phyloP scores from a whole-genome alignment of 257 asterid genomes.

The Nicotiana benthamiana region DNA sequence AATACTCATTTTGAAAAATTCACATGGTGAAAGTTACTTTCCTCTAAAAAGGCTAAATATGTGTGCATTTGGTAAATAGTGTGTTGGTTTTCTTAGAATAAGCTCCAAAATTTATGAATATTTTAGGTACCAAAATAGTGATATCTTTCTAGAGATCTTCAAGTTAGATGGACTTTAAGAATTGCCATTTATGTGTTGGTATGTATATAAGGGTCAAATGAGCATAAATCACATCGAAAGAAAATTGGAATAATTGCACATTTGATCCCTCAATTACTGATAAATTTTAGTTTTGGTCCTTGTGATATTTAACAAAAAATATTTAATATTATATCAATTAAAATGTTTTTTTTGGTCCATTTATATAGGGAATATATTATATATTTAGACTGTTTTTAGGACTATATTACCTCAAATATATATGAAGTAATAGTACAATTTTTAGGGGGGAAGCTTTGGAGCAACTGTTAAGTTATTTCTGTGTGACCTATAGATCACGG shows the following conservation, averaged over 20 bases:
- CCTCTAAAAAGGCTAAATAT: slow-evolving; percentile 14
- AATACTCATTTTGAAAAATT: slow-evolving; percentile 30
- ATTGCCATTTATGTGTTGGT: slow-evolving; percentile 6
- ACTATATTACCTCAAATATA: no score
- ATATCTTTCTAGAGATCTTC: not conserved
- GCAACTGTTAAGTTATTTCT: no score
- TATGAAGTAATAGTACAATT: no score
- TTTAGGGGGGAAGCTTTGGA: no score
- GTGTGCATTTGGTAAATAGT: not conserved
- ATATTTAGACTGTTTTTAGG: no score
- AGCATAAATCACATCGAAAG: not conserved
- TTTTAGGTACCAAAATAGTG: not conserved
- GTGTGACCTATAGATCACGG: no score
- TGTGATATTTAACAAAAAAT: no score
- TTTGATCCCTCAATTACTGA: no score
- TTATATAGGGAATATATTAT: no score
- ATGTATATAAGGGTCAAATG: slow-evolving; percentile 9
- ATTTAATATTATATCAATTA: no score
- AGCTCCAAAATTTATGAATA: slow-evolving; percentile 5
- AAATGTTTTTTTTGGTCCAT: no score
- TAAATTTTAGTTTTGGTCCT: no score
- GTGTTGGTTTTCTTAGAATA: slow-evolving; percentile 16
- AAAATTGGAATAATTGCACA: not conserved
- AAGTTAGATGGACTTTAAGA: slow-evolving; percentile 19
- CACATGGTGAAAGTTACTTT: slow-evolving; percentile 11